Percentiles rank a stretch among this genome's conserved stretches.
phyloP scores from a whole-genome alignment of 441 rosid species.

The Viola pubescens region DNA sequence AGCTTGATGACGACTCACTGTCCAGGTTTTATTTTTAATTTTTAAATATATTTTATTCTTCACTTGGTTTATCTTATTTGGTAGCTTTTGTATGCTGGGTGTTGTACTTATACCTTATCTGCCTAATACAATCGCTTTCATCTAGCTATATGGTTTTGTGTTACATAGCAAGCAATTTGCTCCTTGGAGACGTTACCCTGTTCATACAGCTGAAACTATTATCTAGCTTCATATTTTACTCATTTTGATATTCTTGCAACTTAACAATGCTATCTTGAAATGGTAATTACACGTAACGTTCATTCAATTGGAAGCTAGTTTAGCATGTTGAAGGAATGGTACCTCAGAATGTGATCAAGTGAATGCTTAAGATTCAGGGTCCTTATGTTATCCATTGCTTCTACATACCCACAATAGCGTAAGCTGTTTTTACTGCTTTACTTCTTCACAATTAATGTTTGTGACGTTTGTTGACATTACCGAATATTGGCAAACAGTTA shows the following conservation, averaged over 20 bases:
- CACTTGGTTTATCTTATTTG: too few species aligned
- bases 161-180: too few species aligned
- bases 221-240: not conserved
- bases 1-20: too few species aligned
- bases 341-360: not conserved
- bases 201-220: conserved; percentile 6
- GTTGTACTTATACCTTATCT: not conserved
- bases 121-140: too few species aligned
- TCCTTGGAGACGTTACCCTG: not conserved
- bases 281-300: not conserved
- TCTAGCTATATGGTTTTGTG: too few species aligned
- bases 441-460: too few species aligned
- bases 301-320: not conserved
- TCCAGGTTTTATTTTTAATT: not conserved
- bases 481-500: too few species aligned
- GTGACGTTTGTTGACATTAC: too few species aligned
- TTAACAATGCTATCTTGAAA: too few species aligned
- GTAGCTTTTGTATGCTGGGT: not conserved
- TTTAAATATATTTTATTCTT: too few species aligned
- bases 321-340: not conserved
- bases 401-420: not conserved
- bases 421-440: too few species aligned
- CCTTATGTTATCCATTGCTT: not conserved
- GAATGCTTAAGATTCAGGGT: not conserved
- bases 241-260: not conserved